Evolutionary conservation across 345 rosid species (phyloP).

Genomic region (Dimocarpus longan): DNA sequence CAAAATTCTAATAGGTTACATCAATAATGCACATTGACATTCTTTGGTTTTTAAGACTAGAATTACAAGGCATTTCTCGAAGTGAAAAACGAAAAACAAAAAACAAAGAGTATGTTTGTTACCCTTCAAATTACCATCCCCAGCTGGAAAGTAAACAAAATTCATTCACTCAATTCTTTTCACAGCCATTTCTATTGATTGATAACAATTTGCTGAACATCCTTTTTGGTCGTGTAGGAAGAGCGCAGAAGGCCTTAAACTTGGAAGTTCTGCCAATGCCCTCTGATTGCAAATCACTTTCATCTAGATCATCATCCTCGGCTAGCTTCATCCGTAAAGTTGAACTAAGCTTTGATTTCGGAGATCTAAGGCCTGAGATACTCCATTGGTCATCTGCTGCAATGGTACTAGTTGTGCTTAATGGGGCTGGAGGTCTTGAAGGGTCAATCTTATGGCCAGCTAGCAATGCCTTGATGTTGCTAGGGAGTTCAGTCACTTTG

Average conservation of each 20-base stretch:
- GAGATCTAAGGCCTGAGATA: slow-evolving; percentile 85
- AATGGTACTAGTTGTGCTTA: slow-evolving; percentile 71
- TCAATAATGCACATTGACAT: slow-evolving; percentile 46
- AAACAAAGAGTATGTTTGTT: slow-evolving; percentile 26
- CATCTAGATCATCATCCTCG: slow-evolving; percentile 75
- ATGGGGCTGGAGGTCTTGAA: slow-evolving; percentile 60
- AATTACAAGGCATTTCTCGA: slow-evolving; percentile 37
- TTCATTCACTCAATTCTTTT: slow-evolving; percentile 46
- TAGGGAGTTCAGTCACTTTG: slow-evolving; percentile 74
- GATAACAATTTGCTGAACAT: slow-evolving; percentile 63
- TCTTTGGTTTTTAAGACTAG: slow-evolving; percentile 36
- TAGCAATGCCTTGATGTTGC: slow-evolving; percentile 84
- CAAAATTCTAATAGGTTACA: slow-evolving; percentile 31
- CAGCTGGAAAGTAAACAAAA: slow-evolving; percentile 30
- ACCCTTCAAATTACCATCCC: slow-evolving; percentile 38
- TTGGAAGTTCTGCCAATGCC: slow-evolving; percentile 63
- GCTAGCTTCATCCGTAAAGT: slow-evolving; percentile 85
- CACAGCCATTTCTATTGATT: slow-evolving; percentile 52
- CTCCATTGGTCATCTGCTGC: slow-evolving; percentile 89
- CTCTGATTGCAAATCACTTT: slow-evolving; percentile 50
- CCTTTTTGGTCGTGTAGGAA: slow-evolving; percentile 65
- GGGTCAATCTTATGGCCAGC: slow-evolving; percentile 75
- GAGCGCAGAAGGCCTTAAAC: slow-evolving; percentile 73
- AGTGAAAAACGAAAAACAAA: neutral
- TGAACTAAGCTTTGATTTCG: slow-evolving; percentile 56